Conservation (phyloP, 2,329 filamentous ascomycete species). For the Metarhizium rileyi region DNA sequence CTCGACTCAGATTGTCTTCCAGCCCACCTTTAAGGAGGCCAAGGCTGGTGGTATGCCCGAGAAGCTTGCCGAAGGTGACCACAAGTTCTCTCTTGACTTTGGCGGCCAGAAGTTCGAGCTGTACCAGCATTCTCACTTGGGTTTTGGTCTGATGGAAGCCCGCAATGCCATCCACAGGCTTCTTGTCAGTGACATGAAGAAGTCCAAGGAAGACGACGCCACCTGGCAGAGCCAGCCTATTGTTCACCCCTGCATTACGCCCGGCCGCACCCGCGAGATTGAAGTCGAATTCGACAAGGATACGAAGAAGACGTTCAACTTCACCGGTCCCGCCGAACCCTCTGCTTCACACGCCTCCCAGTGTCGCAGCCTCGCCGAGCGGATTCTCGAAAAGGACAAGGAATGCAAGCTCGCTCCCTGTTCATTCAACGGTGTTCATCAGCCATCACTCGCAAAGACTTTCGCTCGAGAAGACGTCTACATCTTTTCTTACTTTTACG, state of each 20-base stretch:
- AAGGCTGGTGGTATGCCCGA: slow-evolving; percentile 72
- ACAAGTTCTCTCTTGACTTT: slow-evolving; percentile 89
- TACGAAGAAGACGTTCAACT: slow-evolving; percentile 60
- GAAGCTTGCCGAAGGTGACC: slow-evolving; percentile 77
- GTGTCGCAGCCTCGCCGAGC: slow-evolving; percentile 84
- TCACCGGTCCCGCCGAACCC: slow-evolving; percentile 70
- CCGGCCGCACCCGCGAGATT: slow-evolving; percentile 66
- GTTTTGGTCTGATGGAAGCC: slow-evolving; percentile 92
- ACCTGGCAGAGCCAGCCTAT: slow-evolving; percentile 64
- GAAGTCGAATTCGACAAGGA: slow-evolving; percentile 62
- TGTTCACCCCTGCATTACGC: slow-evolving; percentile 76
- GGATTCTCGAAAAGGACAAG: slow-evolving; percentile 79
- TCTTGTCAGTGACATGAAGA: slow-evolving; percentile 63
- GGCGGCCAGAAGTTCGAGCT: slow-evolving; percentile 84
- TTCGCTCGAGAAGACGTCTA: slow-evolving; percentile 88
- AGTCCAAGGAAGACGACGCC: slow-evolving; percentile 48
- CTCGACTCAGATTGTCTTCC: slow-evolving; percentile 96
- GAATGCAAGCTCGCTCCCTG: slow-evolving; percentile 80
- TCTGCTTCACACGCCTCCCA: slow-evolving; percentile 79
- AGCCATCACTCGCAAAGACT: slow-evolving; percentile 84
- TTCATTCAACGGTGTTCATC: slow-evolving; percentile 96
- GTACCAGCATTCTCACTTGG: slow-evolving; percentile 97
- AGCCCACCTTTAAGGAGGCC: slow-evolving; percentile 78
- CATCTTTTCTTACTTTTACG: slow-evolving; percentile 97
- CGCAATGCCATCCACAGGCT: slow-evolving; percentile 74